Conservation (phyloP, 2,329 filamentous ascomycete species). For the Ceratocystis colombiana region DNA sequence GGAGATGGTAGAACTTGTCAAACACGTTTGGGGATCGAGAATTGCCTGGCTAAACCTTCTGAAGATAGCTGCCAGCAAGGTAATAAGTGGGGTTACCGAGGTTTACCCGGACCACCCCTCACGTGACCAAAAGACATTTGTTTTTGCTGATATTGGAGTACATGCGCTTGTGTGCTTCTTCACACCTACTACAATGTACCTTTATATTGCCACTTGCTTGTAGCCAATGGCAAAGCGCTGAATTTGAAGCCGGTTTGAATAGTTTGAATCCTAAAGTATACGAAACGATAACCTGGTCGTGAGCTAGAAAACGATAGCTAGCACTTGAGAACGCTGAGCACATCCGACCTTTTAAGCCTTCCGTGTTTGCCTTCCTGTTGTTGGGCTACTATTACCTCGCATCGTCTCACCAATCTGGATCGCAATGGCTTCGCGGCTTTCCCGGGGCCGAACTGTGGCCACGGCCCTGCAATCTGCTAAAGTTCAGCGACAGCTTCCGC, state of each 20-base stretch:
- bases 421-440: conserved; percentile 33
- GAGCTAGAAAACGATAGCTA: conserved; percentile 10
- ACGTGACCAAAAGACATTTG: background rate
- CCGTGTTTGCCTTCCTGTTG: background rate
- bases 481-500: conserved; percentile 25
- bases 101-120: background rate
- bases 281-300: background rate
- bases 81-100: conserved; percentile 2
- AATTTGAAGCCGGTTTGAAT: background rate
- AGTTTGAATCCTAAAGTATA: background rate
- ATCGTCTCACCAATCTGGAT: background rate
- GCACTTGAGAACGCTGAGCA: background rate
- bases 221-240: conserved; percentile 9
- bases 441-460: conserved; percentile 46
- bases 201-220: background rate
- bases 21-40: conserved; percentile 14
- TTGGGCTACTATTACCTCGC: background rate
- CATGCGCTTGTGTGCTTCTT: background rate
- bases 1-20: conserved; percentile 26
- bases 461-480: conserved; percentile 47
- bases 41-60: conserved; percentile 9
- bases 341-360: background rate
- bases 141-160: conserved; percentile 10
- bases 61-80: conserved; percentile 3
- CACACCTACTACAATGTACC: background rate